Evolutionary conservation across 441 rosid genomes (phyloP).

Genomic region (Populus hybrid): DNA sequence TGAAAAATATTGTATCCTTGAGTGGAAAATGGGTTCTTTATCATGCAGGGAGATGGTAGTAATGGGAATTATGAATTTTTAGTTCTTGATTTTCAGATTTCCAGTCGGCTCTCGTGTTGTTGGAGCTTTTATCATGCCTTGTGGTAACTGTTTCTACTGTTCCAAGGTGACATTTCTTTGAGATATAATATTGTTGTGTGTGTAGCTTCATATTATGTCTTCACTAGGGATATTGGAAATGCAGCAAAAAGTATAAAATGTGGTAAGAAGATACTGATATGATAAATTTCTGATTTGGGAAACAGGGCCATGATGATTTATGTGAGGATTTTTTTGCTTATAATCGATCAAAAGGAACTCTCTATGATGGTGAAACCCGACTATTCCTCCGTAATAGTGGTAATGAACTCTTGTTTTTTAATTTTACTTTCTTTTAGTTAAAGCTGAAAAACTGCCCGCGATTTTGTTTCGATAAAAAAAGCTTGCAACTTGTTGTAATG

Average conservation of each 20-base stretch:
- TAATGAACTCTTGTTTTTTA: constrained; percentile 21
- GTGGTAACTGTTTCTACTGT: constrained; percentile 87
- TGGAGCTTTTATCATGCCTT: constrained; percentile 98
- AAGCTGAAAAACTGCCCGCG: not conserved
- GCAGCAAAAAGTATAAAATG: not conserved
- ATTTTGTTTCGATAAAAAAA: not conserved
- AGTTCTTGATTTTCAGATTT: constrained; percentile 37
- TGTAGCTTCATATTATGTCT: not conserved
- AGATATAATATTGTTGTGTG: not conserved
- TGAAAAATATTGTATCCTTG: not conserved
- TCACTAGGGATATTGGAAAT: not conserved
- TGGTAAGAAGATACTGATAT: not conserved
- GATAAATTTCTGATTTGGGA: constrained; percentile 2
- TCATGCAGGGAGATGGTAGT: not conserved
- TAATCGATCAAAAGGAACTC: constrained; percentile 94
- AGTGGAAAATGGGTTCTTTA: not conserved
- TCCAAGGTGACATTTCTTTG: constrained; percentile 52
- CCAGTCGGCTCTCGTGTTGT: constrained; percentile 87
- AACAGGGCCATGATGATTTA: constrained; percentile 95
- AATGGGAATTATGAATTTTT: not conserved
- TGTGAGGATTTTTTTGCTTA: constrained; percentile 96
- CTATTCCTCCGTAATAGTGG: constrained; percentile 72
- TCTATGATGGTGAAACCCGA: constrained; percentile 94
- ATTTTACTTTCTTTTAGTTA: not conserved
- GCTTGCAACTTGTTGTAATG: not conserved